Percentiles rank a stretch among this genome's conserved stretches.
These are phyloP conservation scores for Amphirosellinia nigrospora DNA, from an alignment of 495 filamentous ascomycete species.

Conservation along the genomic window DNA sequence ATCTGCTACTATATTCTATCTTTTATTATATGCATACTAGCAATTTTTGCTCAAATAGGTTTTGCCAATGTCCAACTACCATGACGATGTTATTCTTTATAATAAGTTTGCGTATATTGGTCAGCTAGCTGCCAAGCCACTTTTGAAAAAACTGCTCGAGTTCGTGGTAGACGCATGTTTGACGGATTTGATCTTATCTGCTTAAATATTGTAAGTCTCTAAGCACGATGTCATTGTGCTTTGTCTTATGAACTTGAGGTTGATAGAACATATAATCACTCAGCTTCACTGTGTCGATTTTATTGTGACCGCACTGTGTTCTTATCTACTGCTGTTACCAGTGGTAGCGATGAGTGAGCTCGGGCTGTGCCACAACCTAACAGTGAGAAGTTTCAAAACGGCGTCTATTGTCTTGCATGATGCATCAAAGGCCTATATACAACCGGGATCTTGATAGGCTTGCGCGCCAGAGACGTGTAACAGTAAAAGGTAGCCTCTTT, in stretches of 20 bases:
- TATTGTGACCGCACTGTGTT: conserved; percentile 18
- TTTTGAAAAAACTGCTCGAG: neutral
- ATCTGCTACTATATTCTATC: neutral
- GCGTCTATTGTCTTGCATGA: conserved; percentile 18
- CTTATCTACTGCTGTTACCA: neutral
- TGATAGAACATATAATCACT: neutral
- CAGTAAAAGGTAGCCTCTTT: neutral
- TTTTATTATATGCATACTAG: neutral
- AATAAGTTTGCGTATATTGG: neutral
- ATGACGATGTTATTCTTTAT: neutral
- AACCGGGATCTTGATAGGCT: neutral
- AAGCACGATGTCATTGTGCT: neutral
- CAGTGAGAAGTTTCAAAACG: neutral
- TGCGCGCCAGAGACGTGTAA: neutral
- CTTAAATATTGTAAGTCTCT: neutral
- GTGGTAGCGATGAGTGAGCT: neutral
- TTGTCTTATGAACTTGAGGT: neutral
- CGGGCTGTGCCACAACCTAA: conserved; percentile 11
- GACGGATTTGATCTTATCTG: neutral
- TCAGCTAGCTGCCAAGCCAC: neutral
- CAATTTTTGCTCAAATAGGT: no score
- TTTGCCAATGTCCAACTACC: neutral
- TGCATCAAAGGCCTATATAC: neutral
- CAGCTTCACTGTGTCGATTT: neutral
- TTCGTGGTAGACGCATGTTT: neutral